Conservation (phyloP, 441 rosid genomes). For the Jatropha podagrica region DNA sequence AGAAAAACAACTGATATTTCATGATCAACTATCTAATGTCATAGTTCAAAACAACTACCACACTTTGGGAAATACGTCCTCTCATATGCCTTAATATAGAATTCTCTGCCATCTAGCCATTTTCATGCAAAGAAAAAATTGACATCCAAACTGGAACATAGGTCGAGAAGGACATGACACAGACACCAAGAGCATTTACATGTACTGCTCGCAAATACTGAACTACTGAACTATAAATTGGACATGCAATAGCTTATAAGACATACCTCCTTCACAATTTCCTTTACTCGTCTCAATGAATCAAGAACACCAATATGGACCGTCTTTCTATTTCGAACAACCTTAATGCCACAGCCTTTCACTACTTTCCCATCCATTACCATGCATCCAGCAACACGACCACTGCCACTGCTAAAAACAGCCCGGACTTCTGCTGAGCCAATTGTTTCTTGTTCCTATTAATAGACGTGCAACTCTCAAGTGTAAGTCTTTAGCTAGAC, state of each 20-base stretch:
- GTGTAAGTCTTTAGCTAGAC: conserved; percentile 23
- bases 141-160: not conserved
- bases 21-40: not conserved
- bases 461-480: conserved; percentile 27
- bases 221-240: not conserved
- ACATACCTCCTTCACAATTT: conserved; percentile 87
- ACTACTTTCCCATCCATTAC: conserved; percentile 86
- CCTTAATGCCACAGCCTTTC: conserved; percentile 84
- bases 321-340: conserved; percentile 62
- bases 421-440: conserved; percentile 94
- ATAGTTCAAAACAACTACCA: not conserved
- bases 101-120: not conserved
- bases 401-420: conserved; percentile 94
- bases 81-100: not conserved
- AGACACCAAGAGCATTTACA: not conserved
- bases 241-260: not conserved
- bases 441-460: conserved; percentile 76
- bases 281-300: conserved; percentile 90
- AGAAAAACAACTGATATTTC: not conserved
- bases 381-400: conserved; percentile 99
- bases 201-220: not conserved
- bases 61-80: not conserved
- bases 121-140: not conserved
- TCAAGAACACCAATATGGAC: conserved; percentile 73
- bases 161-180: not conserved